A percentile compares a stretch with the other conserved stretches of the same genome.
These are phyloP conservation scores for Croton laevigatus DNA, from an alignment of 441 rosid species.

Conservation along the genomic window DNA sequence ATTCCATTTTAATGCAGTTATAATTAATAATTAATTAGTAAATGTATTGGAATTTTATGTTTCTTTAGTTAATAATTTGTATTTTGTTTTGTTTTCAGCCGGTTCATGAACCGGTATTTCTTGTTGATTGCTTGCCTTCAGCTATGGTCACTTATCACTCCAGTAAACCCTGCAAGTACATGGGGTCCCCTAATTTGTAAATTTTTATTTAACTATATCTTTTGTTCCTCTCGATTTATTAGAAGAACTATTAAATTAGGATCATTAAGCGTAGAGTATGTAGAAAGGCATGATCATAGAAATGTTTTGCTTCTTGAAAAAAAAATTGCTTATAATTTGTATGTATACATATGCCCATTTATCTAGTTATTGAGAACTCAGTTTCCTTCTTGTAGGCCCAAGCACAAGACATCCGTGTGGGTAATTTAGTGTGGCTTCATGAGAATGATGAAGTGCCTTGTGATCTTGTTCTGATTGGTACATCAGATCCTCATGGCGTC, in stretches of 20 bases:
- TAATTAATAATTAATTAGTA: no score
- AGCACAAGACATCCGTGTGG: slow-evolving; percentile 89
- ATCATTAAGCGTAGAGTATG: neutral
- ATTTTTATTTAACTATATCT: no score
- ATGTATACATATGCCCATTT: neutral
- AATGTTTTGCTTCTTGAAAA: neutral
- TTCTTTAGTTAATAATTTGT: no score
- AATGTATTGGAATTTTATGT: no score
- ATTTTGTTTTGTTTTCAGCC: no score
- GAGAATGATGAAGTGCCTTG: slow-evolving; percentile 99
- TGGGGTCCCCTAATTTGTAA: no score
- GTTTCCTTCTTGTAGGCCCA: slow-evolving; percentile 53
- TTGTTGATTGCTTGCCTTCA: no score
- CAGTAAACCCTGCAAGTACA: no score
- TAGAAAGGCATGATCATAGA: neutral
- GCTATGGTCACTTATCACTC: no score
- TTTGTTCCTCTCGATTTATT: neutral
- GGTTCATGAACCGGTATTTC: no score
- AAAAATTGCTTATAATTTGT: no score
- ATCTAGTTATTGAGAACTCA: slow-evolving; percentile 3
- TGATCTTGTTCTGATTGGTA: slow-evolving; percentile 93
- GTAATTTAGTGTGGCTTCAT: slow-evolving; percentile 96
- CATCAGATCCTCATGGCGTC: slow-evolving; percentile 90
- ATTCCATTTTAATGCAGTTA: no score
- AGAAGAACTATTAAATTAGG: neutral